Evolutionary conservation across 1,284 basidiomycete species (phyloP), one percentile per base, ranked within the genome.

Genomic region (Moniliella sp.): DNA sequence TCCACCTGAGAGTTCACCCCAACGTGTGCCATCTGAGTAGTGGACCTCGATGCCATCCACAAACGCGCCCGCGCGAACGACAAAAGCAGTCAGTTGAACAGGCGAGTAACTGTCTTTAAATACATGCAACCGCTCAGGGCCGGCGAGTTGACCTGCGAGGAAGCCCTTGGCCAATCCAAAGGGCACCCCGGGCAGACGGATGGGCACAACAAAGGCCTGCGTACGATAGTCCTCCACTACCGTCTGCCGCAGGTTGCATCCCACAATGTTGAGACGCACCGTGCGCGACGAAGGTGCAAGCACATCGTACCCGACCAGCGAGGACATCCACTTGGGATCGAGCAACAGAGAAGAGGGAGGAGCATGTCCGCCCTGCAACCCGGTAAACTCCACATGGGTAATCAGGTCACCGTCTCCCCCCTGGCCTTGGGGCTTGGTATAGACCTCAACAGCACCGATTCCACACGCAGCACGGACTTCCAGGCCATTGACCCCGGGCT

Each of bases 211-310:
- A 14, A 38, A 12, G 12, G 30, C 43, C 8, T 38, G 23, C 4
- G 30, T 19, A 2, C 34, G 18, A 25, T 30, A 45, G 12, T 39
- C 41, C 7, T 37, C 33, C 3, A 45, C 16, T 18, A 40, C 33
- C 4, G 33, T 38, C 25, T 45, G 38, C 1, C 43, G 37, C 43
- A 48, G 39, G 21, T 48, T 48, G 32, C 43, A 45, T 4, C 16
- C 45, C 9, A 45, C 9, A 8, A 34, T 38, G 8, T 34, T 48
- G 19, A 48, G 32, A 21, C 30, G 39, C 10, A 43, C 36, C 27
- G 17, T 27, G 5, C 36, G 39, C 1, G 39, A 36, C 8, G 18
- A n/a, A 1, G 33, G 33, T 5, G 34, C 21, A 2, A 19, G 31
- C 5, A 43, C 40, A 27, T 47, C 40, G 27, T 45, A 47, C 10